Evolutionary conservation across 2,329 filamentous ascomycete genomes (phyloP).

Genomic region (Basipetospora chlamydospora): DNA sequence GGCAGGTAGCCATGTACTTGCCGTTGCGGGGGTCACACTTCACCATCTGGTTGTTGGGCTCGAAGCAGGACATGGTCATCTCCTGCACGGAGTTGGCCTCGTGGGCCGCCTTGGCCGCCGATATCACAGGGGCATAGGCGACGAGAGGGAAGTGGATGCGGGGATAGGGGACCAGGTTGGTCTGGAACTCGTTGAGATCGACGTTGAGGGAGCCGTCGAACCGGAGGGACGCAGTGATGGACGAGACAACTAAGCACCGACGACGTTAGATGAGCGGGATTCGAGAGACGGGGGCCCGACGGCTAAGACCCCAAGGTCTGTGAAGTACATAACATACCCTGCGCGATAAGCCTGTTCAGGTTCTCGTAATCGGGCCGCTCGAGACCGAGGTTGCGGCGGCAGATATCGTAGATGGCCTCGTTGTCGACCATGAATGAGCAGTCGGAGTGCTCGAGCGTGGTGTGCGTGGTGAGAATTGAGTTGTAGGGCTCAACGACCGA

Average conservation of each 20-base stretch:
- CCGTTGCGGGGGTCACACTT: slow-evolving; percentile 60
- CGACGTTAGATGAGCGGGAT: no score
- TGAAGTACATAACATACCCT: slow-evolving; percentile 73
- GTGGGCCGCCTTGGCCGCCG: slow-evolving; percentile 62
- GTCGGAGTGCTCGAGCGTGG: slow-evolving; percentile 65
- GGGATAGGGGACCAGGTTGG: slow-evolving; percentile 59
- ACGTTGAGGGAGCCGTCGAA: slow-evolving; percentile 62
- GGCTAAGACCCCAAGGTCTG: no score
- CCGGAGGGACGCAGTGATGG: slow-evolving; percentile 57
- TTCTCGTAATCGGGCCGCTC: slow-evolving; percentile 56
- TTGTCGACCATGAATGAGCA: slow-evolving; percentile 64
- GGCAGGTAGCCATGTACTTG: slow-evolving; percentile 63
- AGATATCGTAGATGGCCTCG: slow-evolving; percentile 63
- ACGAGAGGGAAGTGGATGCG: slow-evolving; percentile 63
- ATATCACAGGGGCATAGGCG: slow-evolving; percentile 58
- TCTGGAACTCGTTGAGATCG: slow-evolving; percentile 66
- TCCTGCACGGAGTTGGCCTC: slow-evolving; percentile 81
- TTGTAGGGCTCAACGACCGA: slow-evolving; percentile 64
- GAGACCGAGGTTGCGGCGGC: slow-evolving; percentile 56
- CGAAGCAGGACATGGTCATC: slow-evolving; percentile 47
- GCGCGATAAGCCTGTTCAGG: slow-evolving; percentile 58
- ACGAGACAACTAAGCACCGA: no score
- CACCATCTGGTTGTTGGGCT: slow-evolving; percentile 69
- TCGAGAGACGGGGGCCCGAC: no score
- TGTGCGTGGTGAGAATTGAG: slow-evolving; percentile 58